A percentile compares a stretch with the other conserved stretches of the same genome.
Conservation (phyloP, 2,329 filamentous ascomycete species). For the Aspergillus spinulosporus region DNA sequence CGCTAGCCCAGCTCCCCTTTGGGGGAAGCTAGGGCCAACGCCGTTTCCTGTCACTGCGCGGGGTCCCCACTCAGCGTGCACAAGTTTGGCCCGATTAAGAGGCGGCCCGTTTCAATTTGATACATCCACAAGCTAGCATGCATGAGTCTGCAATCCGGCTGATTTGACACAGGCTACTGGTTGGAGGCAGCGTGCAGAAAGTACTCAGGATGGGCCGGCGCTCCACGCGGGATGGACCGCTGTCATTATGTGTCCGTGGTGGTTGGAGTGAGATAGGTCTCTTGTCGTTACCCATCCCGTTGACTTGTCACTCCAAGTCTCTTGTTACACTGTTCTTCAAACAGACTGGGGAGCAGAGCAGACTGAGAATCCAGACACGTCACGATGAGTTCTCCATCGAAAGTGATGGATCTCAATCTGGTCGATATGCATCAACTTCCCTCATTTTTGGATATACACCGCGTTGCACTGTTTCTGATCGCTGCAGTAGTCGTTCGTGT, state of each 20-base stretch:
- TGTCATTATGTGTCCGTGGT: background rate
- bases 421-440: constrained; percentile 33
- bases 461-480: background rate
- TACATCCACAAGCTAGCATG: background rate
- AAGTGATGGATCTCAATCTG: background rate
- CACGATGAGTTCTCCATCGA: background rate
- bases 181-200: no score
- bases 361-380: background rate
- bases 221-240: background rate
- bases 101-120: background rate
- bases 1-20: background rate
- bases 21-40: background rate
- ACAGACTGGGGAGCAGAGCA: background rate
- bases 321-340: background rate
- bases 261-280: background rate
- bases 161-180: no score
- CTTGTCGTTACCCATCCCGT: background rate
- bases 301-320: background rate
- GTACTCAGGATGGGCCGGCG: background rate
- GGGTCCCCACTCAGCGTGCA: background rate
- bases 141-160: background rate
- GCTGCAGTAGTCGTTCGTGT: constrained; percentile 4
- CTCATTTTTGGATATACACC: background rate
- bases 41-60: background rate
- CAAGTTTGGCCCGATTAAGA: background rate